Percentiles rank a stretch among this genome's conserved stretches.
These are phyloP conservation scores for Aureobasidium leucospermi DNA, from an alignment of 2,329 filamentous ascomycete species.

Conservation along the genomic window DNA sequence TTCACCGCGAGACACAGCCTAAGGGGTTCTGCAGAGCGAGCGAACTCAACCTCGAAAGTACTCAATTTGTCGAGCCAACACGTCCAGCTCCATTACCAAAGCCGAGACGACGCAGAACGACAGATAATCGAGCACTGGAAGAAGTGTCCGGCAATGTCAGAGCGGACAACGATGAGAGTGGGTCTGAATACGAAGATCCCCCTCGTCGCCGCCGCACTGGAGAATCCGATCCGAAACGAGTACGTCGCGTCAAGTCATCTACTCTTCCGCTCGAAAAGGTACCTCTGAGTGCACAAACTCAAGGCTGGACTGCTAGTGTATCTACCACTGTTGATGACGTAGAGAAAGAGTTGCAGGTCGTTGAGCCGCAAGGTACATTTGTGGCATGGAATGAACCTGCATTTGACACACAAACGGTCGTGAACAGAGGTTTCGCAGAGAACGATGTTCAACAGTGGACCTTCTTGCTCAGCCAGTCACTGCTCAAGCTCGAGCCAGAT, in stretches of 20 bases:
- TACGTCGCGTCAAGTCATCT: constrained; percentile 29
- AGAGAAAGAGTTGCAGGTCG: not conserved
- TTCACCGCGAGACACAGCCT: not conserved
- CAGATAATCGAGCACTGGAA: not conserved
- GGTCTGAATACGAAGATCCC: constrained; percentile 5
- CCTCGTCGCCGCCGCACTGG: constrained; percentile 20
- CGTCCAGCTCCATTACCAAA: constrained; percentile 2
- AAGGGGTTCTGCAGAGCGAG: constrained; percentile 25
- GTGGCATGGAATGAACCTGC: constrained; percentile 23
- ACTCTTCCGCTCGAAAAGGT: constrained; percentile 33
- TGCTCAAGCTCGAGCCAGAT: constrained; percentile 18
- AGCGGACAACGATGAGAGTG: not conserved
- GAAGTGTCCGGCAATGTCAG: not conserved
- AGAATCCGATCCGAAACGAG: constrained; percentile 16
- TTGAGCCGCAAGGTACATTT: constrained; percentile 14
- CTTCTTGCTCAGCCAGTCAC: constrained; percentile 15
- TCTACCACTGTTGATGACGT: not conserved
- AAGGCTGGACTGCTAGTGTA: constrained; percentile 15
- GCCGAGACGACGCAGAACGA: constrained; percentile 1
- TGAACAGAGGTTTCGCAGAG: constrained; percentile 11
- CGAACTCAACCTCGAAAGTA: constrained; percentile 19
- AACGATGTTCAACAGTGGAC: constrained; percentile 16
- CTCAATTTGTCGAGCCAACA: constrained; percentile 9
- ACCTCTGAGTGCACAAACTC: constrained; percentile 24
- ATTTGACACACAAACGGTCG: constrained; percentile 14